Evolutionary conservation across 768 basidiomycete genomes (phyloP), one percentile per base, ranked within the genome.

Genomic region (Mycena alexandri): DNA sequence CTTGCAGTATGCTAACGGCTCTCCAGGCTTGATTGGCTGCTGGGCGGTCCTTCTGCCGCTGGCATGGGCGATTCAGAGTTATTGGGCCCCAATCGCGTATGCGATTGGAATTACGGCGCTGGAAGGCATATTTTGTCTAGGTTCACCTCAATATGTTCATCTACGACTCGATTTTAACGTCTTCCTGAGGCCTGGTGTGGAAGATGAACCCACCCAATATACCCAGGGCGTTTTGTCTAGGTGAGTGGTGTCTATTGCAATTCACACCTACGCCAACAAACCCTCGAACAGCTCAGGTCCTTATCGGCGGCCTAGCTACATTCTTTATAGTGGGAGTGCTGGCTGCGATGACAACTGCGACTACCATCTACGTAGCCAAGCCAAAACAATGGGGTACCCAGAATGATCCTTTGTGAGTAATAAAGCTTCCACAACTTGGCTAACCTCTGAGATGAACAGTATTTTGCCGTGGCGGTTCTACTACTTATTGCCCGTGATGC

Each of bases 1-100:
- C 41, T n/a, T 34, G 19, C 3, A 44, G 21, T n/a, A n/a, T 43
- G 21, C 44, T 63, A 42, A 63, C 44, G 3, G 10, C 21, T 42
- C 17, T 34, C 16, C 16, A 71, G 69, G 69, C 62, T 59, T 71
- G 58, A 56, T 71, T 44, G 69, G 69, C 69, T 71, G 69, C 69
- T 71, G 69, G 69, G 69, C 65, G 53, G 69, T 67, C 69, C 69
- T 71, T 57, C 58, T 71, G 61, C 65, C 65, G 24, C 52, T 71
- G 52, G 69, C 61, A 41, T 56, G 62, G 61, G 62, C 52, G 24
- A 51, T 63, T 3, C 50, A 63, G 47, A 63, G 69, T 36, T 63
- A 63, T 42, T 71, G 69, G 69, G 69, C 51, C 2, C 69, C 69
- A 33, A 53, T 71, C 38, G 61, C 54, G 51, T 71, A 67, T 41